A percentile compares a stretch with the other conserved stretches of the same genome.
Conservation (phyloP, 495 filamentous ascomycete species). For the Aspergillus biplanus region DNA sequence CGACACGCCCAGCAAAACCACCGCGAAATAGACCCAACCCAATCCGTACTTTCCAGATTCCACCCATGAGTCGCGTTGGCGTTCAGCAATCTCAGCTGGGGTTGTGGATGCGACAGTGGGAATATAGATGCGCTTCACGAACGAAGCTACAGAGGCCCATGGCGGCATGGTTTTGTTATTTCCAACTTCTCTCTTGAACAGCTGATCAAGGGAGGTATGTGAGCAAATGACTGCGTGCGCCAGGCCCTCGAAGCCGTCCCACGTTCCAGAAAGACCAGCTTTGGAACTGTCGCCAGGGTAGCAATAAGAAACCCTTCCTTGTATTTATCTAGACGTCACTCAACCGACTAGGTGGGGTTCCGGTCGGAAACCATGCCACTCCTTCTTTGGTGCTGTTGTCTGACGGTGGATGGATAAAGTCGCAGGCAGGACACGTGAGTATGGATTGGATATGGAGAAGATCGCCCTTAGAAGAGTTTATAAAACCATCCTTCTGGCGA, state of each 20-base stretch:
- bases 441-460: slow-evolving; percentile 6
- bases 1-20: slow-evolving; percentile 68
- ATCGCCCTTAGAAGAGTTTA: slow-evolving; percentile 11
- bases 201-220: not conserved
- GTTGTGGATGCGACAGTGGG: slow-evolving; percentile 71
- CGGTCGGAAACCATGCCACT: slow-evolving; percentile 8
- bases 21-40: slow-evolving; percentile 83
- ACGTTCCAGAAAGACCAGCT: slow-evolving; percentile 14
- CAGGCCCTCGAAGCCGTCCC: no score
- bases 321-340: slow-evolving; percentile 9
- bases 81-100: slow-evolving; percentile 69
- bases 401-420: not conserved
- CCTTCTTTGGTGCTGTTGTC: not conserved
- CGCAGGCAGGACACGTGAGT: slow-evolving; percentile 1
- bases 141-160: slow-evolving; percentile 33
- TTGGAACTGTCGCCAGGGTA: not conserved
- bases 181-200: slow-evolving; percentile 2
- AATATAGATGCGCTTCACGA: slow-evolving; percentile 76
- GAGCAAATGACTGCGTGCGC: not conserved
- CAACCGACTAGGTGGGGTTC: slow-evolving; percentile 10
- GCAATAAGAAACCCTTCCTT: not conserved
- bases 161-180: slow-evolving; percentile 15
- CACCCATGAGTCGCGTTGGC: slow-evolving; percentile 76
- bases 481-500: slow-evolving; percentile 9
- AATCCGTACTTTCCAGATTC: slow-evolving; percentile 85